phyloP scores from a whole-genome alignment of 345 rosid genomes.

The Pistacia atlantica region DNA sequence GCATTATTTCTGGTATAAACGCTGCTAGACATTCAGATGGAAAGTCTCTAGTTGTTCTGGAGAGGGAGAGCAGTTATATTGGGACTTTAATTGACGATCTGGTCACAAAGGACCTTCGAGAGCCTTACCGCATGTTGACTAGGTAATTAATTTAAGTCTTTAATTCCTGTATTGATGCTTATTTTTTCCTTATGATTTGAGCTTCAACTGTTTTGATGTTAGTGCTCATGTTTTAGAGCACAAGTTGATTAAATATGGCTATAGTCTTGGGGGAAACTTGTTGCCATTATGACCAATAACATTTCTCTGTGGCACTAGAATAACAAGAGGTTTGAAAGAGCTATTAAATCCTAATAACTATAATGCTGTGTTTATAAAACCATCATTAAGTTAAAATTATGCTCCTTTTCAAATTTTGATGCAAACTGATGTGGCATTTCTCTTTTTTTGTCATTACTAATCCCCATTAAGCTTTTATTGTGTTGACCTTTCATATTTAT shows the following conservation, averaged over 20 bases:
- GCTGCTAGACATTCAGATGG: slow-evolving; percentile 90
- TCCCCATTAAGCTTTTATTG: too few species aligned
- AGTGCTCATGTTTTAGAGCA: slow-evolving; percentile 6
- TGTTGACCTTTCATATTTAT: too few species aligned
- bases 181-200: background rate
- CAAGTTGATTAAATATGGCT: background rate
- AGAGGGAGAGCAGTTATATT: slow-evolving; percentile 94
- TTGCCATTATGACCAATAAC: background rate
- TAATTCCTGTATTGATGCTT: background rate
- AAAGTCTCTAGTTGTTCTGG: slow-evolving; percentile 82
- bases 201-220: background rate
- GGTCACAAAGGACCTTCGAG: slow-evolving; percentile 94
- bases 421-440: background rate
- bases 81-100: slow-evolving; percentile 96
- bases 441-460: too few species aligned
- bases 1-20: slow-evolving; percentile 90
- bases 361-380: background rate
- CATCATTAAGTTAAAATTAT: background rate
- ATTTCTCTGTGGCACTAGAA: background rate
- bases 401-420: background rate
- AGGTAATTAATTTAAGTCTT: slow-evolving; percentile 47
- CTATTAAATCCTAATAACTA: background rate
- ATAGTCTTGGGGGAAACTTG: background rate
- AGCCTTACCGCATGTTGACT: slow-evolving; percentile 96
- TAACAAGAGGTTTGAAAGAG: background rate